Base-by-base conservation (phyloP, 108 stramenopile genomes). In the Fragilariopsis cylindrus region DNA sequence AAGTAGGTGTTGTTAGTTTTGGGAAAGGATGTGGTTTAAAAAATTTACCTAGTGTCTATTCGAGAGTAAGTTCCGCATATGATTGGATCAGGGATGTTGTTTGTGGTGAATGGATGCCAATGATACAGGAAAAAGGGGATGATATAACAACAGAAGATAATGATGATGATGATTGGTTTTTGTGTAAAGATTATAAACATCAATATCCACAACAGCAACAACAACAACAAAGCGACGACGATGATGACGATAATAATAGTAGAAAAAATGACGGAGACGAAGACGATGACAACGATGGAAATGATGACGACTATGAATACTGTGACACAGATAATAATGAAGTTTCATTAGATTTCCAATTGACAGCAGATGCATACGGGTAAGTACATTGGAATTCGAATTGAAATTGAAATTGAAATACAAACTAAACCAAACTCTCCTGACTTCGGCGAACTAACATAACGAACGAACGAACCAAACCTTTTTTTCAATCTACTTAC, bases 11-110 rank as follows among this genome's bases (percentile, higher is more conserved):
- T 70, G 79, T 84, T 21, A 67, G 64, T 49, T 84, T 76, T 76
- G 83, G 83, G 9, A 65, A 64, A n/a, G 83, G 79, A 3, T 84
- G 83, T 60, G 80, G 55, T 42, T 11, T 65, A 21, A 7, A 65
- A 0, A 54, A 66, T n/a, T 76, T 71, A 50, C 83, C 83, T 8
- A 80, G 83, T 18, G 86, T 89, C 2, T 89, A 89, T 69, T 67
- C 88, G 9, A 66, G 84, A 4, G 70, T 86, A 9, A 72, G 76
- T 18, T n/a, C 7, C 4, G 78, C 50, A 2, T 82, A 79, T 43
- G 67, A 75, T 57, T 89, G 88, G 88, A 85, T 89, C 16, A 19
- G 53, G 15, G 41, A 56, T 6, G 73, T 71, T 18, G 82, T 85
- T 41, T 89, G 88, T 55, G 12, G 47, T 19, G 18, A 49, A 6